Percentiles rank a stretch among this genome's conserved stretches.
These are phyloP conservation scores for Alternaria alternata DNA, from an alignment of 2,329 filamentous ascomycete species.

Conservation along the genomic window DNA sequence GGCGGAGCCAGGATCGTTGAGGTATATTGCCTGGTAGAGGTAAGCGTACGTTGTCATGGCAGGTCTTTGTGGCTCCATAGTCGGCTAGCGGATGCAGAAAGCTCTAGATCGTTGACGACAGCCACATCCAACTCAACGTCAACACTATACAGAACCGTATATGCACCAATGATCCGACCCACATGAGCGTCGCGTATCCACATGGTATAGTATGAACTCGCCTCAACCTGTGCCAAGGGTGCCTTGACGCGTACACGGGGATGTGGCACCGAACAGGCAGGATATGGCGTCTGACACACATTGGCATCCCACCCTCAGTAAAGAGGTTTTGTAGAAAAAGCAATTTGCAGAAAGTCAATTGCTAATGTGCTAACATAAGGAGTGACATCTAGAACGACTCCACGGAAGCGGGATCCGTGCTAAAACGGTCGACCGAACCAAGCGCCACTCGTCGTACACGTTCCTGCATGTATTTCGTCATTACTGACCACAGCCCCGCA, in stretches of 20 bases:
- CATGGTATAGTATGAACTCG: constrained; percentile 19
- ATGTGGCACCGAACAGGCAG: constrained; percentile 24
- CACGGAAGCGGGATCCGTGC: constrained; percentile 6
- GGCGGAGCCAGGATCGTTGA: constrained; percentile 30
- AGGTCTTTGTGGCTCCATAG: constrained; percentile 19
- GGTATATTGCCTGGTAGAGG: constrained; percentile 23
- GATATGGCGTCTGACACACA: constrained; percentile 23
- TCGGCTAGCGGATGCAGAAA: constrained; percentile 13
- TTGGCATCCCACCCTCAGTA: constrained; percentile 27
- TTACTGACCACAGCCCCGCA: constrained; percentile 33
- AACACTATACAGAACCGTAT: constrained; percentile 26
- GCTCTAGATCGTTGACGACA: constrained; percentile 40
- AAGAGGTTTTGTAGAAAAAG: constrained; percentile 7
- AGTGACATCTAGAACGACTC: constrained; percentile 31
- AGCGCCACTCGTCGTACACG: constrained; percentile 15
- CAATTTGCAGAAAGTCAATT: constrained; percentile 8
- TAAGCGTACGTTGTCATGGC: constrained; percentile 21
- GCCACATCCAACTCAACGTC: constrained; percentile 34
- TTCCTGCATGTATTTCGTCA: constrained; percentile 33
- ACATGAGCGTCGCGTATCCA: constrained; percentile 26
- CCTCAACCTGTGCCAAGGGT: constrained; percentile 21
- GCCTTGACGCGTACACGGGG: constrained; percentile 21
- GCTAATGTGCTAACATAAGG: constrained; percentile 29
- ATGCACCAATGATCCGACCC: constrained; percentile 31
- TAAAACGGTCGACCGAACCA: constrained; percentile 9